These are phyloP conservation scores for Ogataea philodendri DNA, from an alignment of 805 yeast species.

Conservation along the genomic window DNA sequence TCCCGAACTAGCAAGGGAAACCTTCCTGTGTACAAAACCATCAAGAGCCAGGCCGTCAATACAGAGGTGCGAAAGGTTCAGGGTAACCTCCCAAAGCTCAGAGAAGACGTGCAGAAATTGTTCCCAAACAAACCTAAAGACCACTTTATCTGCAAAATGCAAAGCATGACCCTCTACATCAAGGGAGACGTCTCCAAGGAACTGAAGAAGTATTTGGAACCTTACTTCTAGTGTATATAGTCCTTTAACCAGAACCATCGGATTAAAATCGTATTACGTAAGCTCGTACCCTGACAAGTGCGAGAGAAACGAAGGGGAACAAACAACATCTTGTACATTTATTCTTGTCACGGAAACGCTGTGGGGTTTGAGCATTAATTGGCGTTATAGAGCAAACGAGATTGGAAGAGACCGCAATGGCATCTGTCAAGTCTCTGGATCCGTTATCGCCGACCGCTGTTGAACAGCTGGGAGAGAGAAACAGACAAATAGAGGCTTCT, in stretches of 20 bases:
- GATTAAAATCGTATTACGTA: constrained; percentile 3
- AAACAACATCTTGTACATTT: constrained; percentile 3
- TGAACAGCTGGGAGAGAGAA: constrained; percentile 2
- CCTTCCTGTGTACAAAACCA: constrained; percentile 77
- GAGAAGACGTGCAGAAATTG: constrained; percentile 57
- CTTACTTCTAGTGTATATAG: constrained; percentile 28
- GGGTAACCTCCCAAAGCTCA: constrained; percentile 66
- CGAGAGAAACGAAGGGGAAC: constrained; percentile 12
- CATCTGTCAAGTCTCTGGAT: constrained; percentile 5
- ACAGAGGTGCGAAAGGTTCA: constrained; percentile 72
- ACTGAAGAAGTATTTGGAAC: constrained; percentile 36
- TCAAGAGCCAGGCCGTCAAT: constrained; percentile 56
- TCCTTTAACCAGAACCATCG: not conserved
- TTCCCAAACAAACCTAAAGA: constrained; percentile 46
- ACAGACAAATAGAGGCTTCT: not conserved
- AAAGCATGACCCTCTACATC: constrained; percentile 52
- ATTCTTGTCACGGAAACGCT: no score
- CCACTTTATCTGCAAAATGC: constrained; percentile 46
- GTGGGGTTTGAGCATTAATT: no score
- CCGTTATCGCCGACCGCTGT: not conserved
- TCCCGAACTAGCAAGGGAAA: constrained; percentile 60
- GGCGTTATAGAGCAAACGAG: no score
- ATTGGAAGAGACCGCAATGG: no score
- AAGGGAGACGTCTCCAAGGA: constrained; percentile 44
- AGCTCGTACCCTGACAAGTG: not conserved